These are phyloP conservation scores for Lentinus polychrous DNA, from an alignment of 1,284 basidiomycete genomes.

Conservation along the genomic window DNA sequence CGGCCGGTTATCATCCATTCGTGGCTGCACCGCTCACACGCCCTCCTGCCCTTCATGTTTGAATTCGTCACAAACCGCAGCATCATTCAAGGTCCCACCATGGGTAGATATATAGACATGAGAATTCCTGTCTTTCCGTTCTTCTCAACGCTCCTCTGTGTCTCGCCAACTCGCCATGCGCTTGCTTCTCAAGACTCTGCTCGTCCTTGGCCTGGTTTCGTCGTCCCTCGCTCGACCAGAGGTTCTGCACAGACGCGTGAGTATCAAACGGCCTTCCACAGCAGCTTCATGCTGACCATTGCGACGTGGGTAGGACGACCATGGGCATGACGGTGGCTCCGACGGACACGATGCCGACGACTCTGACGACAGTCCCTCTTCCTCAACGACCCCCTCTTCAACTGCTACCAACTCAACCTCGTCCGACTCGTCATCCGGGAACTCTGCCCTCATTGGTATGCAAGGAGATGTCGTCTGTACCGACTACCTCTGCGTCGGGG, in stretches of 20 bases:
- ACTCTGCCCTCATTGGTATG: constrained; percentile 9
- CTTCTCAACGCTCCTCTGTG: background rate
- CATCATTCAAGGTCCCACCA: background rate
- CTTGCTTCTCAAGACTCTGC: constrained; percentile 3
- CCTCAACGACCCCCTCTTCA: background rate
- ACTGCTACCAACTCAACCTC: constrained; percentile 2
- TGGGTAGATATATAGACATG: constrained; percentile 3
- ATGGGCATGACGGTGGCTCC: background rate
- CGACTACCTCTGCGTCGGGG: constrained; percentile 9
- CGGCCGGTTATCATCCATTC: background rate
- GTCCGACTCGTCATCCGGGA: background rate
- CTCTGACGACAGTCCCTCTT: background rate
- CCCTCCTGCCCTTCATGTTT: background rate
- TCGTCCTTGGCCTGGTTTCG: constrained; percentile 3
- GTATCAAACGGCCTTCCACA: background rate
- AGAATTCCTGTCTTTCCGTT: background rate
- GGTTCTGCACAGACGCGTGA: background rate
- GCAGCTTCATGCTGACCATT: background rate
- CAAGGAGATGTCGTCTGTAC: constrained; percentile 9
- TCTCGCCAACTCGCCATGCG: constrained; percentile 6
- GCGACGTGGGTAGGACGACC: constrained; percentile 1
- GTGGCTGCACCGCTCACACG: background rate
- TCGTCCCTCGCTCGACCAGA: constrained; percentile 6
- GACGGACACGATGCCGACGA: constrained; percentile 1
- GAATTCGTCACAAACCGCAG: constrained; percentile 6